phyloP scores from a whole-genome alignment of 129 eudicot species.

The Saussurea involucrata region DNA sequence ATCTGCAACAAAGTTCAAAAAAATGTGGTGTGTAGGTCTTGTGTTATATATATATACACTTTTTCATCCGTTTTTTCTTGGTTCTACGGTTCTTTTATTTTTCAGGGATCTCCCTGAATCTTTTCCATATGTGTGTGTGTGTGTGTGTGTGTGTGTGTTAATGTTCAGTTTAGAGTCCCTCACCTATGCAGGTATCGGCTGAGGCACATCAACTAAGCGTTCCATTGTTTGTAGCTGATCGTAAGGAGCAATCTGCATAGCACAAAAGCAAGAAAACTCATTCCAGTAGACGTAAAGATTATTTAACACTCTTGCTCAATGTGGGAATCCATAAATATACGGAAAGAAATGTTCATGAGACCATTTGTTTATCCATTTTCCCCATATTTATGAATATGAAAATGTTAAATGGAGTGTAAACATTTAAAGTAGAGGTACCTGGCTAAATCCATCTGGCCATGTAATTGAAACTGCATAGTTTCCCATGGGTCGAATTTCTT shows the following conservation, averaged over 20 bases:
- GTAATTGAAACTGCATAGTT: conserved; percentile 95
- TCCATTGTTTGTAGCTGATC: conserved; percentile 94
- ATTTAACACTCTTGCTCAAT: no score
- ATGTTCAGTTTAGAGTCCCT: not conserved
- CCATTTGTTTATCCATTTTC: not conserved
- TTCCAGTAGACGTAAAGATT: not conserved
- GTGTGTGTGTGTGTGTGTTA: not conserved
- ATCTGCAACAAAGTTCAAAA: not conserved
- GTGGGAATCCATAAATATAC: no score
- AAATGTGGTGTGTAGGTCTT: not conserved
- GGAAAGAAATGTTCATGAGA: no score
- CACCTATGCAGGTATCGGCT: conserved; percentile 46
- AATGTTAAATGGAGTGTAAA: not conserved
- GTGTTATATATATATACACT: not conserved
- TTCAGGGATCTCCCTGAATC: no score
- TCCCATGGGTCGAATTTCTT: conserved; percentile 97
- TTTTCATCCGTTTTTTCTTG: no score
- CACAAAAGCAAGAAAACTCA: conserved; percentile 7
- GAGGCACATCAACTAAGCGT: conserved; percentile 81
- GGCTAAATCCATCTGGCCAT: conserved; percentile 98
- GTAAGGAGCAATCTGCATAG: conserved; percentile 92
- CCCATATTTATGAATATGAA: not conserved
- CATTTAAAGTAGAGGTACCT: conserved; percentile 38
- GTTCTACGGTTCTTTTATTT: no score
- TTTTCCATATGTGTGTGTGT: no score